Evolutionary conservation across 169 alveolate genomes (phyloP).

Genomic region (Eimeria falciformis): DNA sequence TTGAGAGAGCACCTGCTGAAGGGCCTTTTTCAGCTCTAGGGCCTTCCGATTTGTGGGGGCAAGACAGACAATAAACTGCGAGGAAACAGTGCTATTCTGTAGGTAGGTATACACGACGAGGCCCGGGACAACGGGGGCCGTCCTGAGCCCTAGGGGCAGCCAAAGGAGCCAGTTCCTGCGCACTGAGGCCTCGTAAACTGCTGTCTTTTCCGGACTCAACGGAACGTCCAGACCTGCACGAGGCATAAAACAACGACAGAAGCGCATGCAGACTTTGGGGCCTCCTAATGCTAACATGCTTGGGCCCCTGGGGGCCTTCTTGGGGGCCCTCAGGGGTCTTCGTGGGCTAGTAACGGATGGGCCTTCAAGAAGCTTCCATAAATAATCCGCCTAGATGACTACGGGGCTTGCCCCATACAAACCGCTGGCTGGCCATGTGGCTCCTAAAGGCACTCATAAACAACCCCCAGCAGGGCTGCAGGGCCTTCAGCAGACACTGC

Average conservation of each 20-base stretch:
- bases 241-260: neutral
- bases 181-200: conserved; percentile 22
- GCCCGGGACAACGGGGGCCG: neutral
- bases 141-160: conserved; percentile 8
- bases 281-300: no score
- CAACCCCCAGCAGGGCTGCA: neutral
- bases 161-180: conserved; percentile 32
- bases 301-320: no score
- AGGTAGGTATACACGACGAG: neutral
- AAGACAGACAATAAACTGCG: conserved; percentile 13
- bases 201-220: neutral
- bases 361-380: no score
- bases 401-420: no score
- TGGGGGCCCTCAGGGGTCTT: neutral
- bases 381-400: no score
- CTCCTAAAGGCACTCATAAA: no score
- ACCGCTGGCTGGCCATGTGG: no score
- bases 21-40: conserved; percentile 12
- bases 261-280: neutral
- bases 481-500: neutral
- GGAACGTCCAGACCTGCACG: conserved; percentile 23
- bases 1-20: neutral
- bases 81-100: neutral
- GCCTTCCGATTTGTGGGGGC: neutral
- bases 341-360: neutral